A percentile compares a stretch with the other conserved stretches of the same genome.
Evolutionary conservation across 2,329 filamentous ascomycete species (phyloP).

Genomic region (Pseudogymnoascus sp.): DNA sequence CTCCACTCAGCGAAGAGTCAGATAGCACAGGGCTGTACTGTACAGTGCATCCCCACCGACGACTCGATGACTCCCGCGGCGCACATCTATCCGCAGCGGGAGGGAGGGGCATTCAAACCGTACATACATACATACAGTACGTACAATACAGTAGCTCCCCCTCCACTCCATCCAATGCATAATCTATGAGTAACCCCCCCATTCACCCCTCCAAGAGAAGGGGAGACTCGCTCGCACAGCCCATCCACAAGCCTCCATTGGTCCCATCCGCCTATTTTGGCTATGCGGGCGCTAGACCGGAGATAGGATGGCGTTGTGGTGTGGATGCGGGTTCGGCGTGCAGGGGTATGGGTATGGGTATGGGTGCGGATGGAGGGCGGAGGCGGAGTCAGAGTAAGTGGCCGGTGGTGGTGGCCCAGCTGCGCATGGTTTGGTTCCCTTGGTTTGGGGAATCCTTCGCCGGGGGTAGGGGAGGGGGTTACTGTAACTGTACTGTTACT

Average conservation of each 20-base stretch:
- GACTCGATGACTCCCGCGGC: neutral
- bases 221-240: too few species aligned
- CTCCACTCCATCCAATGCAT: too few species aligned
- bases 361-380: neutral
- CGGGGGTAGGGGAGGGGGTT: neutral
- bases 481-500: neutral
- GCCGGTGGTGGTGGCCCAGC: neutral
- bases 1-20: neutral
- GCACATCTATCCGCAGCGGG: neutral
- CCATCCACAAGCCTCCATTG: neutral
- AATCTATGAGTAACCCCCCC: neutral
- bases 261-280: neutral
- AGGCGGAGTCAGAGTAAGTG: neutral
- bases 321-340: neutral
- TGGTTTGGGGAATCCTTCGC: neutral
- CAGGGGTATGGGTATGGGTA: neutral
- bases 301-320: neutral
- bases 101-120: neutral
- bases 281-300: neutral
- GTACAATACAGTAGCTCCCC: neutral
- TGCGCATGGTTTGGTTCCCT: neutral
- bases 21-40: too few species aligned
- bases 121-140: neutral
- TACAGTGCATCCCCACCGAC: neutral
- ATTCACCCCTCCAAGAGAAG: too few species aligned